phyloP scores from a whole-genome alignment of 2,329 filamentous ascomycete species.

The Elsinoe perseae region DNA sequence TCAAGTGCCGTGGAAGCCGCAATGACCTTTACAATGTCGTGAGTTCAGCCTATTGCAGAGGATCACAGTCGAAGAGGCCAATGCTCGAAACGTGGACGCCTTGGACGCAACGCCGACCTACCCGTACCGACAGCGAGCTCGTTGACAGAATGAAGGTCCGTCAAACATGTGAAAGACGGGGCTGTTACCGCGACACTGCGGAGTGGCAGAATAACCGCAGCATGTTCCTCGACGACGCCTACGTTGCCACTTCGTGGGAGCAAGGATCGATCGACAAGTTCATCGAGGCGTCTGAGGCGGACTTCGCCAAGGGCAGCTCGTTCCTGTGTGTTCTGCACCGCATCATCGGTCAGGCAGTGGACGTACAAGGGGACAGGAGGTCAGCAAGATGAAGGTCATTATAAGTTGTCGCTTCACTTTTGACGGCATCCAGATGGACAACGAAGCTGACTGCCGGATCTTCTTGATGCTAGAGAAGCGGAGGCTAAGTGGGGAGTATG shows the following conservation, averaged over 20 bases:
- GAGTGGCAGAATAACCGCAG: conserved; percentile 15
- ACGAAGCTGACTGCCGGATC: conserved; percentile 18
- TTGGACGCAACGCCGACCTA: too few relatives aligned
- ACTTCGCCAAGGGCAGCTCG: conserved; percentile 14
- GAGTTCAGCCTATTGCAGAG: too few relatives aligned
- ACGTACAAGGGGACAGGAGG: conserved; percentile 18
- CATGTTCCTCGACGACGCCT: conserved; percentile 18
- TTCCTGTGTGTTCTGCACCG: conserved; percentile 20
- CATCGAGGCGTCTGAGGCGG: conserved; percentile 17
- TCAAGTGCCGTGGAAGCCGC: too few relatives aligned
- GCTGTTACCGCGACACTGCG: conserved; percentile 16
- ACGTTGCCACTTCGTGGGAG: conserved; percentile 17
- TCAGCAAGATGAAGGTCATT: conserved; percentile 21
- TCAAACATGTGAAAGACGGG: conserved; percentile 15
- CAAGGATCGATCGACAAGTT: conserved; percentile 17
- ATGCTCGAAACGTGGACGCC: too few relatives aligned
- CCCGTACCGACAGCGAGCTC: conserved; percentile 6
- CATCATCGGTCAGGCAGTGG: conserved; percentile 19
- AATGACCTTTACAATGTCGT: too few relatives aligned
- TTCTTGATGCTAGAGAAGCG: conserved; percentile 20
- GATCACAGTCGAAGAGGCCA: too few relatives aligned
- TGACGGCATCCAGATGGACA: conserved; percentile 20
- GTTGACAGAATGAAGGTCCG: conserved; percentile 15
- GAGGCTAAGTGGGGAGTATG: conserved; percentile 18
- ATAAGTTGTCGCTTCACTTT: conserved; percentile 21